phyloP scores from a whole-genome alignment of 129 eudicot species.

The Glebionis coronaria region DNA sequence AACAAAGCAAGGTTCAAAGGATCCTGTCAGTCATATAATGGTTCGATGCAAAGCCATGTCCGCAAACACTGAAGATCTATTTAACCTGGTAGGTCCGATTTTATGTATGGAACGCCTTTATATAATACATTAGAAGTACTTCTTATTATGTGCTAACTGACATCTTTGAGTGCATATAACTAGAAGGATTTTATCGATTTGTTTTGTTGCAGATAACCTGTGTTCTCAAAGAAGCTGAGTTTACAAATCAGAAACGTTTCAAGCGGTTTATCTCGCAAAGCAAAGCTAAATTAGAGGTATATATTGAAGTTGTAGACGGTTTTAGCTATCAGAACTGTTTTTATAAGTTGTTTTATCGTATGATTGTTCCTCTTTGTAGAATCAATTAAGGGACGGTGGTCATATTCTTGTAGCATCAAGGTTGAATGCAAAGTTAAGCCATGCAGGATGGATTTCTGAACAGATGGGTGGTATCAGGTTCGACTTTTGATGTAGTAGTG shows the following conservation, averaged over 20 bases:
- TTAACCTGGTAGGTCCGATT: not conserved
- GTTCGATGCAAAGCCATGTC: conserved; percentile 98
- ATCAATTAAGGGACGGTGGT: conserved; percentile 95
- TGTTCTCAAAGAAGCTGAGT: conserved; percentile 89
- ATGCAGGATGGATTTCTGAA: conserved; percentile 91
- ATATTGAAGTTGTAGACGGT: conserved; percentile 29
- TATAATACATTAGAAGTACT: not conserved
- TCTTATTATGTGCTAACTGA: not conserved
- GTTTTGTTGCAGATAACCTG: conserved; percentile 53
- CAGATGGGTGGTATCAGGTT: conserved; percentile 98
- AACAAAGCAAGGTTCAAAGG: conserved; percentile 60
- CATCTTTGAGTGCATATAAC: not conserved
- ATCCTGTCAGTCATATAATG: conserved; percentile 75
- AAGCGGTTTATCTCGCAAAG: conserved; percentile 99
- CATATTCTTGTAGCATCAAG: conserved; percentile 97
- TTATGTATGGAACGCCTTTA: not conserved
- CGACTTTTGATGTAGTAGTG: conserved; percentile 15
- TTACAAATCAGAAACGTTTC: conserved; percentile 93
- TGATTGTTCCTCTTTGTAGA: conserved; percentile 46
- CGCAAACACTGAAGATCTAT: conserved; percentile 34
- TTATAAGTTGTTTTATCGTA: not conserved
- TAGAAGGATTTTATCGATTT: conserved; percentile 11
- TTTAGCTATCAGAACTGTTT: conserved; percentile 2
- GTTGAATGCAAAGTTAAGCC: conserved; percentile 92
- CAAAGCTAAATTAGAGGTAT: conserved; percentile 92